Evolutionary conservation across 371 early-diverging fungal genomes (phyloP).

Genomic region (Apophysomyces variabilis): DNA sequence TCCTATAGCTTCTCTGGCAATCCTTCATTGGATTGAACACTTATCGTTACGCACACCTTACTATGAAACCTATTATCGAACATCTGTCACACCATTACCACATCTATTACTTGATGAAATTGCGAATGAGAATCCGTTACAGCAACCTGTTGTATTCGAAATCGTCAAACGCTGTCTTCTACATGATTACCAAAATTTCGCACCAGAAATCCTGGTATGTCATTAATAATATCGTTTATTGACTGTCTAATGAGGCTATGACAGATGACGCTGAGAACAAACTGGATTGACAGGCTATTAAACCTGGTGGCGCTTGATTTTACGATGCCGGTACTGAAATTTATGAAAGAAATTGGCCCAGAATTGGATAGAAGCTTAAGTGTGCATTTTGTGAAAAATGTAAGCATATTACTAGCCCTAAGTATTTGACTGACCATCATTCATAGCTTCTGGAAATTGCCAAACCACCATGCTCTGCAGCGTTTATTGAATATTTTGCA

Average conservation of each 20-base stretch:
- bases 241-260: conserved; percentile 6
- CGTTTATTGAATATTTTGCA: conserved; percentile 52
- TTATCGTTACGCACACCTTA: conserved; percentile 63
- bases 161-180: conserved; percentile 50
- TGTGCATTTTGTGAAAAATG: conserved; percentile 59
- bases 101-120: conserved; percentile 72
- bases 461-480: conserved; percentile 48
- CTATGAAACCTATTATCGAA: conserved; percentile 70
- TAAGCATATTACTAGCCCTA: conserved; percentile 16
- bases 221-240: background rate
- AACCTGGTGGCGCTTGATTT: conserved; percentile 66
- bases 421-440: background rate
- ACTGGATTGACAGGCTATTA: conserved; percentile 67
- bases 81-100: conserved; percentile 62
- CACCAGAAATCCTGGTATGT: conserved; percentile 61
- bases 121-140: conserved; percentile 66
- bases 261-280: conserved; percentile 64
- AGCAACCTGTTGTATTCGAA: conserved; percentile 64
- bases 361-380: conserved; percentile 63
- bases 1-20: conserved; percentile 59
- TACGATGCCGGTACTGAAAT: conserved; percentile 62
- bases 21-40: conserved; percentile 69
- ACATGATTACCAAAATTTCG: conserved; percentile 43
- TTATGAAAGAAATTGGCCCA: conserved; percentile 45
- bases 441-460: conserved; percentile 50